Evolutionary conservation across 768 basidiomycete species (phyloP).

Genomic region (Boletus rufocinnamomeus): DNA sequence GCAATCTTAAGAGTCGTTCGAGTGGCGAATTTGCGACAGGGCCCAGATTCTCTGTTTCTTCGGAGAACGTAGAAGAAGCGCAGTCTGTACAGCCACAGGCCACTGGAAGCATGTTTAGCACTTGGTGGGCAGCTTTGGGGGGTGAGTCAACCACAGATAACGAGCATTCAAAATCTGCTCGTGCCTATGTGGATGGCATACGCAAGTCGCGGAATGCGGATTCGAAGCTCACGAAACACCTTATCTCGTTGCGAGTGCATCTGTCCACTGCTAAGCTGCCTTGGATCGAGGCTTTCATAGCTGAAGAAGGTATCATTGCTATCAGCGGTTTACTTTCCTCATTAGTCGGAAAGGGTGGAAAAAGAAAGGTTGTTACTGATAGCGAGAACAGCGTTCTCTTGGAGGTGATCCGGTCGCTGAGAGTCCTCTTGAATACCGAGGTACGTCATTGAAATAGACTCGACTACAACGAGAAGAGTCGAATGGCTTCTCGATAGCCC

Average conservation of each 20-base stretch:
- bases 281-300: constrained; percentile 76
- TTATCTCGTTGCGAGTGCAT: constrained; percentile 82
- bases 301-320: constrained; percentile 63
- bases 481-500: constrained; percentile 42
- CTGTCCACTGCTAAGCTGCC: constrained; percentile 77
- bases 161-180: constrained; percentile 50
- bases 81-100: constrained; percentile 58
- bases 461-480: neutral
- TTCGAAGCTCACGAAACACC: constrained; percentile 67
- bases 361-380: constrained; percentile 60
- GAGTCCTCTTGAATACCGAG: constrained; percentile 83
- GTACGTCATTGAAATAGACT: constrained; percentile 41
- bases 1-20: constrained; percentile 35
- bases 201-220: constrained; percentile 55
- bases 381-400: constrained; percentile 65
- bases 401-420: constrained; percentile 77
- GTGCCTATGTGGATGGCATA: constrained; percentile 65
- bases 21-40: constrained; percentile 41
- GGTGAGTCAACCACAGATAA: constrained; percentile 42
- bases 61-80: constrained; percentile 33
- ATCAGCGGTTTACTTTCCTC: constrained; percentile 58
- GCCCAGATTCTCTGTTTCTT: constrained; percentile 26
- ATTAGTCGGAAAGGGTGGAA: constrained; percentile 69
- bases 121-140: constrained; percentile 75
- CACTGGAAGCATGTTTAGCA: constrained; percentile 76